Conservation (phyloP, 78 protist genomes). For the Polysphondylium violaceum region DNA sequence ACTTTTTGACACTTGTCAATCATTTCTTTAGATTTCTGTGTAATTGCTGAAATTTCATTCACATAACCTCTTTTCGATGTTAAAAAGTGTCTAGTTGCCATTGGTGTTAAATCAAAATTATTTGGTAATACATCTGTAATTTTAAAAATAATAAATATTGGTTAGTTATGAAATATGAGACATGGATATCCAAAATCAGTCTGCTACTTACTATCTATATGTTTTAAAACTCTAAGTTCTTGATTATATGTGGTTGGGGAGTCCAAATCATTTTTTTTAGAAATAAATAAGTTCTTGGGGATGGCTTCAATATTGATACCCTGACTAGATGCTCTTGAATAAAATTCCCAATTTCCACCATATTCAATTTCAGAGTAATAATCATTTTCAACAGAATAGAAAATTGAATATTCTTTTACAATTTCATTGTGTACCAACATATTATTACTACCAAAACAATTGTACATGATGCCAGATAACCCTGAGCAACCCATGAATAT, state of each 20-base stretch:
- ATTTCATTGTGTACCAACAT: neutral
- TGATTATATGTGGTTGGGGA: conserved; percentile 38
- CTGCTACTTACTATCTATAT: conserved; percentile 24
- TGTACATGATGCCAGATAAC: conserved; percentile 70
- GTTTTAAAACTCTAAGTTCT: conserved; percentile 53
- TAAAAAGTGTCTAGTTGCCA: conserved; percentile 69
- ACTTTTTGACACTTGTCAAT: neutral
- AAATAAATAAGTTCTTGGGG: conserved; percentile 21
- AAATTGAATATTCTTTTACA: neutral
- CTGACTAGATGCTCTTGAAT: conserved; percentile 28
- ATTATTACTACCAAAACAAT: conserved; percentile 70
- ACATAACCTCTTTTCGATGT: conserved; percentile 31
- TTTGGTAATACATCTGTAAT: conserved; percentile 36
- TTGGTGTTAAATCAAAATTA: conserved; percentile 25
- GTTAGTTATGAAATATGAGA: neutral
- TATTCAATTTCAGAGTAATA: conserved; percentile 37
- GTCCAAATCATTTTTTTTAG: conserved; percentile 28
- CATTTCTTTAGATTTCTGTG: conserved; percentile 8
- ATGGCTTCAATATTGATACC: conserved; percentile 42
- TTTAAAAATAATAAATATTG: neutral
- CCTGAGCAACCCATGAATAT: conserved; percentile 60
- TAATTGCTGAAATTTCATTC: conserved; percentile 13
- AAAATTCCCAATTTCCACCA: conserved; percentile 70
- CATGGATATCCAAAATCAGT: neutral
- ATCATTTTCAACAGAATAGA: neutral